Conservation (phyloP, 768 basidiomycete genomes). For the Russula sp. region DNA sequence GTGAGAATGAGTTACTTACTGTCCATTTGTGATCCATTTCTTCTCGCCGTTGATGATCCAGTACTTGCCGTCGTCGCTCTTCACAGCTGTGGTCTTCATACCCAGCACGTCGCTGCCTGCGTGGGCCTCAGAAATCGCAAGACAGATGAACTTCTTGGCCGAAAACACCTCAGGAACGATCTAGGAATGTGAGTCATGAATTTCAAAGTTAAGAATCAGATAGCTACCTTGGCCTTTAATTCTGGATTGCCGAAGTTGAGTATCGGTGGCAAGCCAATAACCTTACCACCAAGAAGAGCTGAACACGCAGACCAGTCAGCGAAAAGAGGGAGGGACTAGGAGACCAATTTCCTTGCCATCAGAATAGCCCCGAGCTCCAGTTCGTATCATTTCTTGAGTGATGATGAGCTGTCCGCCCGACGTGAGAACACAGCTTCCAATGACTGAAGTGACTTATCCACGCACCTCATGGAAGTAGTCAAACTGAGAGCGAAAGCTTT, state of each 20-base stretch:
- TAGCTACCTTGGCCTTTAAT: conserved; percentile 40
- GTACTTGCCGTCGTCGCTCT: conserved; percentile 73
- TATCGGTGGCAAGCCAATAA: conserved; percentile 80
- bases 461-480: conserved; percentile 85
- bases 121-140: conserved; percentile 85
- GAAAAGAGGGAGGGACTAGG: conserved; percentile 31
- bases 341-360: conserved; percentile 36
- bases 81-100: conserved; percentile 68
- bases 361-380: conserved; percentile 71
- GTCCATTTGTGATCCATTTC: conserved; percentile 81
- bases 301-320: background rate
- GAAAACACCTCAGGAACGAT: conserved; percentile 58
- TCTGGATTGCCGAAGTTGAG: conserved; percentile 71
- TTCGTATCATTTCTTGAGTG: conserved; percentile 34
- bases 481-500: conserved; percentile 33
- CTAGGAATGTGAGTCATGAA: background rate
- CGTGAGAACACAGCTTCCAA: background rate
- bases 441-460: background rate
- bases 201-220: background rate
- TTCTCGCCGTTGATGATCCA: conserved; percentile 85
- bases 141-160: conserved; percentile 77
- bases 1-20: conserved; percentile 30
- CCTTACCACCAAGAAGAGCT: conserved; percentile 60
- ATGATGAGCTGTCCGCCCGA: conserved; percentile 25
- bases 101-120: conserved; percentile 85